A percentile compares a stretch with the other conserved stretches of the same genome.
These are phyloP conservation scores for Blepharisma stoltei DNA, from an alignment of 73 alveolate genomes.

Conservation along the genomic window DNA sequence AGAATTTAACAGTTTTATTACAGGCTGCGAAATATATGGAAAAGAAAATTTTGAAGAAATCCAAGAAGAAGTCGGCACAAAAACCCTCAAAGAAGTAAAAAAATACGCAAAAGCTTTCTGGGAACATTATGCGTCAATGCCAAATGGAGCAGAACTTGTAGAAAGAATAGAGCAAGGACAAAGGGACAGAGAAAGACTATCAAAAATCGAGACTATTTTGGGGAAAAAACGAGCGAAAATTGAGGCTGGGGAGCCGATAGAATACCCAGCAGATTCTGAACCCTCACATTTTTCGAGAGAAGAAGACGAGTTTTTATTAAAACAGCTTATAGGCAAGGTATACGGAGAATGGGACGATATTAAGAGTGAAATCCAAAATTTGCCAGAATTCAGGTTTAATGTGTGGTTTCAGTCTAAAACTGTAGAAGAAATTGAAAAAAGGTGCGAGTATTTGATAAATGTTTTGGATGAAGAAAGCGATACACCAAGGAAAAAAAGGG, in stretches of 20 bases:
- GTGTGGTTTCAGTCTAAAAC: conserved; percentile 74
- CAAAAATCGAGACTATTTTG: conserved; percentile 36
- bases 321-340: conserved; percentile 57
- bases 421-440: conserved; percentile 69
- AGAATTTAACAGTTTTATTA: conserved; percentile 70
- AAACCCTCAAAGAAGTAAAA: conserved; percentile 80
- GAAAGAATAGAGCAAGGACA: conserved; percentile 81
- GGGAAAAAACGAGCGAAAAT: conserved; percentile 1
- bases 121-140: conserved; percentile 75
- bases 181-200: conserved; percentile 45
- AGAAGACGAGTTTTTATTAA: conserved; percentile 47
- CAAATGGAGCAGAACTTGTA: conserved; percentile 66
- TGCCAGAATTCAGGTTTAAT: conserved; percentile 69
- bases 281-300: conserved; percentile 33
- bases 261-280: not conserved
- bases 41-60: conserved; percentile 58
- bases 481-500: not conserved
- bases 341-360: conserved; percentile 86
- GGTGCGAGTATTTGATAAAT: conserved; percentile 71
- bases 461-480: conserved; percentile 43
- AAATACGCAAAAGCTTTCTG: conserved; percentile 85
- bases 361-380: conserved; percentile 59
- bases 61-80: conserved; percentile 61
- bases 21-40: conserved; percentile 69
- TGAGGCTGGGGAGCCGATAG: not conserved